Percentiles rank a stretch among this genome's conserved stretches.
Conservation (phyloP, 2,329 filamentous ascomycete species). For the Phyllosticta capitalensis region DNA sequence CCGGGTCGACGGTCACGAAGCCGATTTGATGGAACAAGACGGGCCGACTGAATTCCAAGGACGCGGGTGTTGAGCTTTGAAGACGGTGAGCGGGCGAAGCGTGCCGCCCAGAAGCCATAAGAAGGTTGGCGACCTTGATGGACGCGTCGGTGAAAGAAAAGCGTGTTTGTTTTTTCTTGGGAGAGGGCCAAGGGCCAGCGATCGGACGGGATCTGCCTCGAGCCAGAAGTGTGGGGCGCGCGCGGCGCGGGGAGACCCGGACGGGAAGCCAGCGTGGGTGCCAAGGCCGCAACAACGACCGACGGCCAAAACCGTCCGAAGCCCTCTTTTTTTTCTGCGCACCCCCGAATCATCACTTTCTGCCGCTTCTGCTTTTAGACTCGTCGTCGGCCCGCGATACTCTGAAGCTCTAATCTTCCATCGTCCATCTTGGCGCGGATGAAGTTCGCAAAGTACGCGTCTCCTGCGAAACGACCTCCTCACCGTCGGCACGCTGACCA, state of each 20-base stretch:
- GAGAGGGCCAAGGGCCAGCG: neutral
- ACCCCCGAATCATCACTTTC: neutral
- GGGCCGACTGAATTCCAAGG: neutral
- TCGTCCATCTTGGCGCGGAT: constrained; percentile 27
- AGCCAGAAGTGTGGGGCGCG: neutral
- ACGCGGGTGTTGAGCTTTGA: neutral
- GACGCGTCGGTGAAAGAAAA: neutral
- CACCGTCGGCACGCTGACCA: constrained; percentile 8
- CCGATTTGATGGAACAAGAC: neutral
- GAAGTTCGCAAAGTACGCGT: constrained; percentile 53
- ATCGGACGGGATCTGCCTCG: neutral
- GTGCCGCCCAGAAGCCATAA: neutral
- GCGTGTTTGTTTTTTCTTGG: neutral
- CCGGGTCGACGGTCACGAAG: neutral
- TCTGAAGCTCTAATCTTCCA: neutral
- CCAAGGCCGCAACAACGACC: neutral
- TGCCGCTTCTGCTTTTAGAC: neutral
- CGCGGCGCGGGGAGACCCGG: neutral
- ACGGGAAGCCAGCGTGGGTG: neutral
- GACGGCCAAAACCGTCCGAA: neutral
- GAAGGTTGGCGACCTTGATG: neutral
- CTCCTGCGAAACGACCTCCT: constrained; percentile 9
- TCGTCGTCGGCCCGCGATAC: neutral
- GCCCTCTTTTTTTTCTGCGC: neutral
- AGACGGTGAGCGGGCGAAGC: neutral